Conservation (phyloP, 495 filamentous ascomycete species). For the Trichodelitschia bisporula region DNA sequence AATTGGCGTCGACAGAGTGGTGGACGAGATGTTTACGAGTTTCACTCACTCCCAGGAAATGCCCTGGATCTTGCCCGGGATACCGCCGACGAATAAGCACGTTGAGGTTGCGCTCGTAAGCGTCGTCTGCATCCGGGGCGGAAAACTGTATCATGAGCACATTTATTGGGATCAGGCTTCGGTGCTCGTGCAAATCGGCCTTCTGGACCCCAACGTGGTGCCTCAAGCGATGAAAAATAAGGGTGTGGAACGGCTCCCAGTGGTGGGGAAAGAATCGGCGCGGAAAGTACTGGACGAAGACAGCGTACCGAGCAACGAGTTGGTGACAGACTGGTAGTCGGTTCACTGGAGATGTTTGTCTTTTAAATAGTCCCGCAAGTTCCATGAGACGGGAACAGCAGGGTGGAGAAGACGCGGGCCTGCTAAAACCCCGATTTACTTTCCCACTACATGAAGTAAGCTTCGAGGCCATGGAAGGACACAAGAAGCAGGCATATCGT, state of each 20-base stretch:
- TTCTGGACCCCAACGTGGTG: constrained; percentile 39
- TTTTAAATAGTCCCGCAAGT: too few species aligned
- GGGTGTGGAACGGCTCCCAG: constrained; percentile 37
- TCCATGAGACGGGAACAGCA: too few species aligned
- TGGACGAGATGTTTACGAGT: constrained; percentile 29
- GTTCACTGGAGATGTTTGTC: too few species aligned
- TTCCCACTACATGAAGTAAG: not conserved
- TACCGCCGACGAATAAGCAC: constrained; percentile 40
- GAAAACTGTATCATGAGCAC: constrained; percentile 57
- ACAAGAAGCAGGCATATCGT: constrained; percentile 1
- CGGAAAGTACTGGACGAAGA: constrained; percentile 39
- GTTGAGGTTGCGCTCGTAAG: constrained; percentile 50
- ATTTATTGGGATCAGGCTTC: constrained; percentile 77
- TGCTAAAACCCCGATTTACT: not conserved
- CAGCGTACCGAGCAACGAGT: constrained; percentile 32
- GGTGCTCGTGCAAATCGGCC: constrained; percentile 50
- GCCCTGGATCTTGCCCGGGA: constrained; percentile 60
- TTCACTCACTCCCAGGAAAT: constrained; percentile 52
- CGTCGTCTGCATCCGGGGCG: constrained; percentile 50
- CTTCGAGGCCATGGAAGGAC: not conserved
- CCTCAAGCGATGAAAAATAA: constrained; percentile 18
- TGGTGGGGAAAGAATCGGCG: constrained; percentile 42
- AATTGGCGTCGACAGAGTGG: constrained; percentile 30
- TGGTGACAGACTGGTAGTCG: constrained; percentile 35
- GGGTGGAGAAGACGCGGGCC: not conserved